These are phyloP conservation scores for Dovyalis caffra DNA, from an alignment of 345 rosid genomes.

Conservation along the genomic window DNA sequence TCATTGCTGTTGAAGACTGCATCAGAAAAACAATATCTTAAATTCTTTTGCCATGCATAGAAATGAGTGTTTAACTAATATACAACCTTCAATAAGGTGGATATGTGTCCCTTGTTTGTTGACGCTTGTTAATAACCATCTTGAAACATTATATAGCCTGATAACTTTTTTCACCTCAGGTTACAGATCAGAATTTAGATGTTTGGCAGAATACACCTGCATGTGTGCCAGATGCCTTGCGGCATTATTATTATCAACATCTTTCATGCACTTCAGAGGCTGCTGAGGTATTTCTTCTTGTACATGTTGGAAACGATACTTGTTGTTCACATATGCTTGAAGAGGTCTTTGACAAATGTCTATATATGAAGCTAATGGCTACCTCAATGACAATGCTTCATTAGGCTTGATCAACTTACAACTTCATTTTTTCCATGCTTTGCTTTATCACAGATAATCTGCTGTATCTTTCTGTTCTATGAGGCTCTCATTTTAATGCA, in stretches of 20 bases:
- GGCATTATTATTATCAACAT: constrained; percentile 93
- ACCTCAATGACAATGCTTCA: background rate
- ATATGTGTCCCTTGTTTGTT: background rate
- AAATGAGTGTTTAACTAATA: too few species aligned
- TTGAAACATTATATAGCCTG: constrained; percentile 10
- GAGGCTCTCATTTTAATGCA: background rate
- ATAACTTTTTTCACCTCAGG: constrained; percentile 50
- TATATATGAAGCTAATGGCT: background rate
- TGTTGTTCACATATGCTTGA: constrained; percentile 5
- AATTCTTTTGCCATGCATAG: too few species aligned
- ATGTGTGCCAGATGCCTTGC: constrained; percentile 83
- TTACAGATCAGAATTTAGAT: constrained; percentile 86
- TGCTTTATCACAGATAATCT: background rate
- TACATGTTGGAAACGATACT: constrained; percentile 19
- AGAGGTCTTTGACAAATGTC: constrained; percentile 1
- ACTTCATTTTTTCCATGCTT: background rate
- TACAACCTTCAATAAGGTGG: background rate
- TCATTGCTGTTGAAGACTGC: too few species aligned
- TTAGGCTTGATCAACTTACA: background rate
- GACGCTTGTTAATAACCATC: background rate
- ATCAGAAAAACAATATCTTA: too few species aligned
- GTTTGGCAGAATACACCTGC: constrained; percentile 88
- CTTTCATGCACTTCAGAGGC: constrained; percentile 93
- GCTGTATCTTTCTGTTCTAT: background rate
- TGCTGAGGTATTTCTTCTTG: constrained; percentile 66